Evolutionary conservation across 1,139 yeast species (phyloP).

Genomic region (Blastobotrys petasosporus): DNA sequence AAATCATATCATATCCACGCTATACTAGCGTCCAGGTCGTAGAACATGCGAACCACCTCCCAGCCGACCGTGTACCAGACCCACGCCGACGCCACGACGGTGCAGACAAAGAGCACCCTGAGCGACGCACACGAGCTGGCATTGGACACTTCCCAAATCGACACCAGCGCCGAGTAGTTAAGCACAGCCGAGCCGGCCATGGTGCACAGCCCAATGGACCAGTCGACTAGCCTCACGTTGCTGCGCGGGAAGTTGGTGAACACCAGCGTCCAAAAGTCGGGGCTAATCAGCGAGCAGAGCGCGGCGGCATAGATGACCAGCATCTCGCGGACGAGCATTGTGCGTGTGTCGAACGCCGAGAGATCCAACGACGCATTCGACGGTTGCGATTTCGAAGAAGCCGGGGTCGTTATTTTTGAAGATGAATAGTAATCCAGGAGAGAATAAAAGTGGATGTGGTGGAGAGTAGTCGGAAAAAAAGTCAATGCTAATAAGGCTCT

Average conservation of each 20-base stretch:
- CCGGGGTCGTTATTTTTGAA: background rate
- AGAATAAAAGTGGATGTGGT: background rate
- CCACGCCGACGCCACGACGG: slow-evolving; percentile 1
- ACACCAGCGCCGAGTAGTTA: slow-evolving; percentile 6
- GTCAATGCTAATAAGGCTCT: too few species aligned
- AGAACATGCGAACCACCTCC: too few species aligned
- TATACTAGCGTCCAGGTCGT: too few species aligned
- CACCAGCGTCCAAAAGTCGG: slow-evolving; percentile 5
- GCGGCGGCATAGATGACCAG: slow-evolving; percentile 3
- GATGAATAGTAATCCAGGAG: background rate
- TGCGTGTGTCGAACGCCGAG: background rate
- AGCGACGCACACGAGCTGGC: background rate
- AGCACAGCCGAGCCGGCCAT: slow-evolving; percentile 2
- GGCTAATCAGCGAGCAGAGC: background rate
- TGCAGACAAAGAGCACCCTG: background rate
- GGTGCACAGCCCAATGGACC: background rate
- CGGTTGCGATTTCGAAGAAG: background rate
- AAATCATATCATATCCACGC: too few species aligned
- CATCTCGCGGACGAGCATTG: slow-evolving; percentile 6
- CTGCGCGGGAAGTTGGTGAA: slow-evolving; percentile 3
- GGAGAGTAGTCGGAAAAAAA: too few species aligned
- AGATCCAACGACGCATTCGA: background rate
- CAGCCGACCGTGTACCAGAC: slow-evolving; percentile 1
- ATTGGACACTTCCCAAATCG: background rate
- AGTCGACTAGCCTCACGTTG: background rate